Conservation (phyloP, 208 protist species). For the Angomonas deanei region DNA sequence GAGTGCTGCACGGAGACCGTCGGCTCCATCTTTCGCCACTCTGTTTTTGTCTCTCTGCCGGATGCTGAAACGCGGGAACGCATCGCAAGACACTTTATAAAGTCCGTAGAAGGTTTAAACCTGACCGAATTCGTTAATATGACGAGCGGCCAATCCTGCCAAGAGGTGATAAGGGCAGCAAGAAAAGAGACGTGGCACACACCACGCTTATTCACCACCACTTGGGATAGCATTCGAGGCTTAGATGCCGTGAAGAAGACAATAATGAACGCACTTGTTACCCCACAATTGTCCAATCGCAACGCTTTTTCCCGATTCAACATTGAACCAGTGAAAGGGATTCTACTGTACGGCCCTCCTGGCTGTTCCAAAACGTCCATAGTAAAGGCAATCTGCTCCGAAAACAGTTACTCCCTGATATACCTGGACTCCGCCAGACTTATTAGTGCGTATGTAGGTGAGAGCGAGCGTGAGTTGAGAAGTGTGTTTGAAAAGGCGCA, state of each 20-base stretch:
- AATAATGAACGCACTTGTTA: constrained; percentile 96
- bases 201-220: constrained; percentile 30
- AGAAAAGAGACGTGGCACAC: constrained; percentile 6
- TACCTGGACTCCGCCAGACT: constrained; percentile 83
- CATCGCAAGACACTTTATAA: constrained; percentile 1
- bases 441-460: constrained; percentile 92
- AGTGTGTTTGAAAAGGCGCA: constrained; percentile 78
- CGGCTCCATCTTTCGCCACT: neutral
- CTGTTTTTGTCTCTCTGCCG: neutral
- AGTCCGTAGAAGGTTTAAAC: too few relatives aligned
- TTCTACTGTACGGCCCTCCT: constrained; percentile 94
- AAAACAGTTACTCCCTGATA: constrained; percentile 71
- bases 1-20: neutral
- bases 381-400: constrained; percentile 80
- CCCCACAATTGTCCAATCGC: constrained; percentile 97
- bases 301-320: constrained; percentile 98
- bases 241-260: constrained; percentile 97
- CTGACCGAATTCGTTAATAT: too few relatives aligned
- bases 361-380: constrained; percentile 94
- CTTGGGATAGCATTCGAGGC: constrained; percentile 98
- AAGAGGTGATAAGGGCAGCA: constrained; percentile 46
- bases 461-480: constrained; percentile 87
- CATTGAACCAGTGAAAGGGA: constrained; percentile 91
- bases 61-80: neutral
- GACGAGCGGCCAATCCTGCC: constrained; percentile 47